phyloP scores from a whole-genome alignment of 140 eudicot genomes.

The Artemisia princeps region DNA sequence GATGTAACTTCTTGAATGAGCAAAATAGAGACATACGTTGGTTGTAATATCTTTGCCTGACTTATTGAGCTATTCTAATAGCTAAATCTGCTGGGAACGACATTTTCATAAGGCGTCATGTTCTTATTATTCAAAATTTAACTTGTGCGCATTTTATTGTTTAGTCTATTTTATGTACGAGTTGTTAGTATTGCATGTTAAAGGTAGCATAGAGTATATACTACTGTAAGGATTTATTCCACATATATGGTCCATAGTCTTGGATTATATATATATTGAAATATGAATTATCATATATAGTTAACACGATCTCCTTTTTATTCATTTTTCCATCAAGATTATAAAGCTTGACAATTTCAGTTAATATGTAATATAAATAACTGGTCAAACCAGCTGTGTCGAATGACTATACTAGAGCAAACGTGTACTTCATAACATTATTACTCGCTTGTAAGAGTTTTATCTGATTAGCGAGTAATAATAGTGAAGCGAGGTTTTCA shows the following conservation, averaged over 20 bases:
- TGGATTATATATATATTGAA: neutral
- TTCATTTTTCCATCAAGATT: slow-evolving; percentile 1
- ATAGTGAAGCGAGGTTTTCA: too few species aligned
- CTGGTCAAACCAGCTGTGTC: too few species aligned
- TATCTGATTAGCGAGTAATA: too few species aligned
- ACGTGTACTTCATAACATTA: too few species aligned
- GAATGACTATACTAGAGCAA: too few species aligned
- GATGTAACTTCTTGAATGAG: too few species aligned
- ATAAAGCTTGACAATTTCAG: neutral
- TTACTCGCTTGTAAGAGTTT: too few species aligned
- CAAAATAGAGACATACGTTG: too few species aligned
- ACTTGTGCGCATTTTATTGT: neutral
- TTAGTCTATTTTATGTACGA: slow-evolving; percentile 15
- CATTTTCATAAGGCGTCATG: neutral
- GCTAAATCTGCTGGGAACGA: neutral
- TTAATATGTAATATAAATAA: too few species aligned
- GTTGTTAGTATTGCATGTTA: slow-evolving; percentile 17
- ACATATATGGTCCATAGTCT: slow-evolving; percentile 7
- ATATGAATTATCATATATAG: neutral
- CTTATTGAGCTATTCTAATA: neutral
- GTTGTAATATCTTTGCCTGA: too few species aligned
- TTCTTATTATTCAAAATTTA: slow-evolving; percentile 16
- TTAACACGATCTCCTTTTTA: slow-evolving; percentile 6
- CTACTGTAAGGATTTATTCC: slow-evolving; percentile 18
- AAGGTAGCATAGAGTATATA: slow-evolving; percentile 9